phyloP scores from a whole-genome alignment of 371 early-diverging fungal genomes.

The Gilbertella persicaria region DNA sequence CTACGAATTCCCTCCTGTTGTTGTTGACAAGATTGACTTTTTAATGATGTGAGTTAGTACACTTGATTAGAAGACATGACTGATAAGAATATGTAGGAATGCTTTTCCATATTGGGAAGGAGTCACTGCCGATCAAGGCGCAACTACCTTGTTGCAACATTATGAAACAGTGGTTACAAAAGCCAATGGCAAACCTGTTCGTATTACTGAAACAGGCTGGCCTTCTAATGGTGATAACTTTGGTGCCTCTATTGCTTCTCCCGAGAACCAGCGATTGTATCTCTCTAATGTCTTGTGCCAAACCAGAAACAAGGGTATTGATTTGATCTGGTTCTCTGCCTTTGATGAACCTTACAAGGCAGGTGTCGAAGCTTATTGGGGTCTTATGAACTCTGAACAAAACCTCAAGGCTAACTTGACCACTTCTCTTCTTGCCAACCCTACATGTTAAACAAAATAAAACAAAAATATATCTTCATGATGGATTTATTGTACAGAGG shows the following conservation, averaged over 20 bases:
- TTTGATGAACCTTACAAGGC: conserved; percentile 63
- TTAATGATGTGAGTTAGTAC: conserved; percentile 47
- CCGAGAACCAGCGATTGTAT: conserved; percentile 52
- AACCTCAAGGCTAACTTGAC: conserved; percentile 18
- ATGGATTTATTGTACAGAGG: conserved; percentile 4
- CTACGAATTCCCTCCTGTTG: conserved; percentile 44
- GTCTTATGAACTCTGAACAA: conserved; percentile 38
- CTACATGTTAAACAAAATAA: conserved; percentile 5
- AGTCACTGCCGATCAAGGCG: conserved; percentile 50
- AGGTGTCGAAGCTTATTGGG: conserved; percentile 63
- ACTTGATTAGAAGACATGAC: neutral
- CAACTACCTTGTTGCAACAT: conserved; percentile 46
- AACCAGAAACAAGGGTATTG: conserved; percentile 45
- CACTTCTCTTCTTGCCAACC: conserved; percentile 9
- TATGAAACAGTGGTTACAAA: conserved; percentile 42
- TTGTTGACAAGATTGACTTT: conserved; percentile 58
- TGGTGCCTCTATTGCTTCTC: conserved; percentile 49
- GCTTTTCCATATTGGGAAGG: conserved; percentile 76
- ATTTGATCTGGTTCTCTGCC: conserved; percentile 62
- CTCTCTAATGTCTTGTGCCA: conserved; percentile 45
- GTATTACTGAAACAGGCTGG: conserved; percentile 73
- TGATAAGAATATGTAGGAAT: conserved; percentile 32
- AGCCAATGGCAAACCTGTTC: conserved; percentile 55
- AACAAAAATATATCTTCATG: neutral
- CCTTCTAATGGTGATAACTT: conserved; percentile 58